Evolutionary conservation across 2,329 filamentous ascomycete genomes (phyloP).

Genomic region (Dactylonectria estremocensis): DNA sequence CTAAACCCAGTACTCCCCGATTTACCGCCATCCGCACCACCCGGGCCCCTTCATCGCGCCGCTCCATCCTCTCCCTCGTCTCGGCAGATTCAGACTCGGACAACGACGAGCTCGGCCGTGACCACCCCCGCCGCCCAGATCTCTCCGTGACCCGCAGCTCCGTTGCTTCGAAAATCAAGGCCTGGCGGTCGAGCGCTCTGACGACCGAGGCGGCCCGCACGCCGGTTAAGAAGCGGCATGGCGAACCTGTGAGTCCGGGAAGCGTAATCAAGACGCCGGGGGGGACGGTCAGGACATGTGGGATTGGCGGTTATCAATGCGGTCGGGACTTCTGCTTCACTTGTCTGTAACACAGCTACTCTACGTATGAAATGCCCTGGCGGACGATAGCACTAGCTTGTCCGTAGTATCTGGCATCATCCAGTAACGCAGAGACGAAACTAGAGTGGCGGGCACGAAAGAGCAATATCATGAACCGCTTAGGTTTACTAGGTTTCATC

Average conservation of each 20-base stretch:
- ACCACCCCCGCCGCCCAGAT: constrained; percentile 26
- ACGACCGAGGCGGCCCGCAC: constrained; percentile 50
- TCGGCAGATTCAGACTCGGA: constrained; percentile 60
- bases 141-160: constrained; percentile 33
- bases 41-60: constrained; percentile 50
- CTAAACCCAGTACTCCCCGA: constrained; percentile 48
- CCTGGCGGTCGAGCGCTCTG: constrained; percentile 48
- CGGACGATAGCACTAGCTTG: not conserved
- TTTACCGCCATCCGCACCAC: constrained; percentile 45
- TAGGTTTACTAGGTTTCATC: constrained; percentile 43
- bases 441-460: not conserved
- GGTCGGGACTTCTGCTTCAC: constrained; percentile 73
- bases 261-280: constrained; percentile 61
- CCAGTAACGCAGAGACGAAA: not conserved
- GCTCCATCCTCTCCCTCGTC: constrained; percentile 61
- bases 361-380: not conserved
- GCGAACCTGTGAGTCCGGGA: constrained; percentile 41
- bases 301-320: constrained; percentile 69
- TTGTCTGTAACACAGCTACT: constrained; percentile 57
- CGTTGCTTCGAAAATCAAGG: constrained; percentile 41
- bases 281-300: constrained; percentile 67
- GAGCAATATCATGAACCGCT: constrained; percentile 28
- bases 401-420: not conserved
- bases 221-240: constrained; percentile 43
- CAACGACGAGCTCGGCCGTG: constrained; percentile 53